These are phyloP conservation scores for Solanum hybrid DNA, from an alignment of 305 asterid genomes.

Conservation along the genomic window DNA sequence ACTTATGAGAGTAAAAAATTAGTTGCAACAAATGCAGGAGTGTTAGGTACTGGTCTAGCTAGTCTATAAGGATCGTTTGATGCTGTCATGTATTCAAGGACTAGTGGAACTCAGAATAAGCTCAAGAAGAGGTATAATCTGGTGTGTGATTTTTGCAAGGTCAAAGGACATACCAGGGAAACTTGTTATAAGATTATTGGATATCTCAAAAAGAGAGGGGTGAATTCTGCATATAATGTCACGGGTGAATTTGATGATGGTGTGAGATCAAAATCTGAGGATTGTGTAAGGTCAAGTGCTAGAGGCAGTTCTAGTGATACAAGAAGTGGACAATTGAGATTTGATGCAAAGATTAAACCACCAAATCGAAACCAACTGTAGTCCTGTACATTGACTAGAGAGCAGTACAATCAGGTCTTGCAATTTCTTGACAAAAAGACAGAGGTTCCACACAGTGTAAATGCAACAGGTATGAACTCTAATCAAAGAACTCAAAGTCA, in stretches of 20 bases:
- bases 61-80: not conserved
- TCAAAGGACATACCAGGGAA: not conserved
- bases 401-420: not conserved
- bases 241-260: not conserved
- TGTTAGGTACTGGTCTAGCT: not conserved
- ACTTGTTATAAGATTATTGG: not conserved
- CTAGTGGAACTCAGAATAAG: not conserved
- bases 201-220: not conserved
- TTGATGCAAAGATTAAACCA: accelerated
- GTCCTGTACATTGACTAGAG: not conserved
- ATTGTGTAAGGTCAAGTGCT: not conserved
- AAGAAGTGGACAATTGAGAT: not conserved
- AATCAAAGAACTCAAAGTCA: too few relatives aligned
- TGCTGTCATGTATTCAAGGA: too few relatives aligned
- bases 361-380: not conserved
- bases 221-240: not conserved
- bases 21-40: too few relatives aligned
- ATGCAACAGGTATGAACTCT: too few relatives aligned
- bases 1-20: too few relatives aligned
- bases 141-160: not conserved
- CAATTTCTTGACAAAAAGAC: not conserved
- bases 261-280: not conserved
- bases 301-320: not conserved
- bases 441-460: not conserved
- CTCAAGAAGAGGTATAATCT: not conserved